Percentiles rank a stretch among this genome's conserved stretches.
These are phyloP conservation scores for Xylaria sp. DNA, from an alignment of 2,329 filamentous ascomycete genomes.

Conservation along the genomic window DNA sequence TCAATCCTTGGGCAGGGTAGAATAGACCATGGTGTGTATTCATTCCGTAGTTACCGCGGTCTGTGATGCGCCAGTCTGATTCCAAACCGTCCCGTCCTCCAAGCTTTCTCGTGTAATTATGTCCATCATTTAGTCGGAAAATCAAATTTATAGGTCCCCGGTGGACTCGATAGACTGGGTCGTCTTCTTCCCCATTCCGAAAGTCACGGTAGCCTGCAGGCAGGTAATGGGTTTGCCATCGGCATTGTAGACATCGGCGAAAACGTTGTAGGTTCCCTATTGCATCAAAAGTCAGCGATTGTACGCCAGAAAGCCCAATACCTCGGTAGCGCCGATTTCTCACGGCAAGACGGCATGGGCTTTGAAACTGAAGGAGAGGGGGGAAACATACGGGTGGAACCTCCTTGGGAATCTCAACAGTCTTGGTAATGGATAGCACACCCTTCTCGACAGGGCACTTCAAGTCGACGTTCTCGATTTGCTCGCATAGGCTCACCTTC, in stretches of 20 bases:
- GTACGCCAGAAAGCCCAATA: not conserved
- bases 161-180: conserved; percentile 7
- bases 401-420: conserved; percentile 83
- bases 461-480: conserved; percentile 87
- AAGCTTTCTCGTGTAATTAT: conserved; percentile 1
- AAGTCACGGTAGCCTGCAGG: conserved; percentile 78
- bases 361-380: not conserved
- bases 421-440: conserved; percentile 77
- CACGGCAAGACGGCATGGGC: not conserved
- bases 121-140: not conserved
- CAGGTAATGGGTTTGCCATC: conserved; percentile 85
- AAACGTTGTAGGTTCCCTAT: conserved; percentile 89
- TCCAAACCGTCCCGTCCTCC: conserved; percentile 12
- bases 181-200: conserved; percentile 59
- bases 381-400: conserved; percentile 82
- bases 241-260: conserved; percentile 83
- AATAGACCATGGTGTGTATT: conserved; percentile 35
- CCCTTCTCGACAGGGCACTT: conserved; percentile 89
- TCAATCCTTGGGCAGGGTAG: conserved; percentile 29
- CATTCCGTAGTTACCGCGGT: conserved; percentile 33
- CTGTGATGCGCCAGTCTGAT: conserved; percentile 18
- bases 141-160: conserved; percentile 31
- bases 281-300: conserved; percentile 3
- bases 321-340: not conserved
- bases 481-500: conserved; percentile 86